Evolutionary conservation across 2,329 filamentous ascomycete species (phyloP), one percentile per base, ranked within the genome.

Genomic region (Gnomoniopsis smithogilvyi): DNA sequence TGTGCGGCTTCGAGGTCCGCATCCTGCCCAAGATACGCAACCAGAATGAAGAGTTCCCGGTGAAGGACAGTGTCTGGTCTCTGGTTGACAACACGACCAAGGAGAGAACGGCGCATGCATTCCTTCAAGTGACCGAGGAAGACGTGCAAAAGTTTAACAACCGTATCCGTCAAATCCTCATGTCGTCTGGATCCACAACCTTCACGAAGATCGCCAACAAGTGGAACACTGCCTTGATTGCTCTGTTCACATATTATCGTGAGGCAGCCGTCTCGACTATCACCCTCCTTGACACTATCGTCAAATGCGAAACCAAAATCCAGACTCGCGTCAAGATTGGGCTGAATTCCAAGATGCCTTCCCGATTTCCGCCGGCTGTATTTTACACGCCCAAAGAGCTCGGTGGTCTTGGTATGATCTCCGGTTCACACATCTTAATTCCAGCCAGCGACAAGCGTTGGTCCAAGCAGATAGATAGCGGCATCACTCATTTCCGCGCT

Each of bases 201-300:
- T 99, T 99, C 77, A 99, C 95, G 49, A 99, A 99, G 83, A 99
- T 99, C 69, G 95, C 96, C 50, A 99, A 99, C 78, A 99, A 99
- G 78, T 99, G 96, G 95, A 99, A 99, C 75, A 99, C 95, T 0
- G 95, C 92, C 1, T 76, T 99, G 65, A 99, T 99, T 68, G 93
- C 95, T 0, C 83, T 99, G 26, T 99, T 99, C 77, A 98, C 95
- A 0, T 99, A 99, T 75, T 99, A 99, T 72, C 91, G 95, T 72
- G 95, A 99, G 72, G 95, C 95, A 51, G 95, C 95, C 17, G 94
- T 98, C 1, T 96, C 94, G 1, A 99, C 96, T 0, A 91, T 98
- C 62, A 90, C 92, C 62, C 80, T 99, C 4, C 83, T 99, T 3
- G 95, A 99, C 71, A 97, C 94, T 0, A 99, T 99, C 67, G 95